These are phyloP conservation scores for Chlorella variabilis DNA, from an alignment of 163 green algal genomes.

Conservation along the genomic window DNA sequence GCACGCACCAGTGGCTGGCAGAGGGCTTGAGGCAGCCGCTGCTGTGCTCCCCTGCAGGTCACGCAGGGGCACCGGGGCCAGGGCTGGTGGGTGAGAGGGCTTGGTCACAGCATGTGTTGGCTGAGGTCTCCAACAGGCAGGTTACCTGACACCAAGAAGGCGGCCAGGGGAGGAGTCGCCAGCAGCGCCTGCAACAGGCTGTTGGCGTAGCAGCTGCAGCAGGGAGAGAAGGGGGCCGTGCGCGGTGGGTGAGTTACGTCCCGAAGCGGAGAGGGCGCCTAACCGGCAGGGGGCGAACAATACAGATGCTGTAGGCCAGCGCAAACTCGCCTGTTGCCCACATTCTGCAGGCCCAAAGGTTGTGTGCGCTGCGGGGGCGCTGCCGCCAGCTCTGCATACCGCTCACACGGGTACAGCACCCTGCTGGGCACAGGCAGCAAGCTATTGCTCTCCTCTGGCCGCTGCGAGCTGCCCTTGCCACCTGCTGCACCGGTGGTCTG, in stretches of 20 bases:
- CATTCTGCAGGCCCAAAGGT: constrained; percentile 15
- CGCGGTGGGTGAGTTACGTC: too few relatives aligned
- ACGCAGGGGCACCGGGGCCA: too few relatives aligned
- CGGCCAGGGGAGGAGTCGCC: constrained; percentile 31
- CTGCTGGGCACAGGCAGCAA: constrained; percentile 11
- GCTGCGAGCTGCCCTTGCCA: not conserved
- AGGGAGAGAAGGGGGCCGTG: not conserved
- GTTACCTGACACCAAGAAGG: constrained; percentile 24
- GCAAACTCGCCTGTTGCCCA: constrained; percentile 8
- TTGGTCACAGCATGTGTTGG: too few relatives aligned
- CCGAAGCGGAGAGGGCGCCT: too few relatives aligned
- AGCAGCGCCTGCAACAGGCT: constrained; percentile 36
- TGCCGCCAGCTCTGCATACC: not conserved
- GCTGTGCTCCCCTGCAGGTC: constrained; percentile 37
- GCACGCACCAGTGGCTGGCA: constrained; percentile 17
- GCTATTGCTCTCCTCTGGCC: constrained; percentile 19
- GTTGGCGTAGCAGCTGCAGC: constrained; percentile 34
- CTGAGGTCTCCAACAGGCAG: not conserved
- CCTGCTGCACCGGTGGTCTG: not conserved
- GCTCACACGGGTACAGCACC: constrained; percentile 17
- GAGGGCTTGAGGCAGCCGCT: constrained; percentile 24
- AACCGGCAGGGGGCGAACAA: too few relatives aligned
- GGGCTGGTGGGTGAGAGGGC: too few relatives aligned
- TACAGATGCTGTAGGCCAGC: not conserved
- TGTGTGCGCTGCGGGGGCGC: not conserved